These are phyloP conservation scores for Actinomucor elegans DNA, from an alignment of 371 early-diverging fungal genomes.

Conservation along the genomic window DNA sequence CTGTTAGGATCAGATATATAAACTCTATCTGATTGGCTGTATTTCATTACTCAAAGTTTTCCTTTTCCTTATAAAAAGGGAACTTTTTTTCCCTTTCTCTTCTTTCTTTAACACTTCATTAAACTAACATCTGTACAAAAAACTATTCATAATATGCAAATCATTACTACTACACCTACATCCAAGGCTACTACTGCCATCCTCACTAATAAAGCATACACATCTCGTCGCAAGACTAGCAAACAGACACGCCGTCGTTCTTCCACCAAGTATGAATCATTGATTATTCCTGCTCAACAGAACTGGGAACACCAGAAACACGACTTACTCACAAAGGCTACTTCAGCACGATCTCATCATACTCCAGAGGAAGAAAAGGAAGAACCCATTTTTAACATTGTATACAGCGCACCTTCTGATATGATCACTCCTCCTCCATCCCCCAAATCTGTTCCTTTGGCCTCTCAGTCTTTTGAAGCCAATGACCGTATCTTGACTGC, in stretches of 20 bases:
- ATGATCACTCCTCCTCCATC: conserved; percentile 37
- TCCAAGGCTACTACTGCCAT: conserved; percentile 12
- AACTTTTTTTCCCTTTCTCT: conserved; percentile 1
- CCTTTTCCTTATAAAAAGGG: conserved; percentile 13
- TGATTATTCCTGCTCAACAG: background rate
- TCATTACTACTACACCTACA: conserved; percentile 17
- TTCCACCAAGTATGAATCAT: background rate
- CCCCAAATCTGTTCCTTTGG: conserved; percentile 20
- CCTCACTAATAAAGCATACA: conserved; percentile 4
- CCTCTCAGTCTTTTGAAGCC: conserved; percentile 20
- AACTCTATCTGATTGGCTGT: conserved; percentile 17
- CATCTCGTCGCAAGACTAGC: conserved; percentile 12
- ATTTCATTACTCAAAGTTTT: background rate
- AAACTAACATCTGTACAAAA: conserved; percentile 2
- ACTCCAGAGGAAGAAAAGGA: conserved; percentile 15
- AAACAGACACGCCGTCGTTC: conserved; percentile 10
- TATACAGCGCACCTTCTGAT: conserved; percentile 10
- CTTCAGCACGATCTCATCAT: conserved; percentile 2
- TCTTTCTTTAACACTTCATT: background rate
- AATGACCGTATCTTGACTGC: conserved; percentile 32
- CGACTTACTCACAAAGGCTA: background rate
- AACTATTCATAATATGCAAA: conserved; percentile 14
- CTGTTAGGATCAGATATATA: conserved; percentile 27
- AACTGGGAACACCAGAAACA: conserved; percentile 6
- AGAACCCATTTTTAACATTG: conserved; percentile 16